These are phyloP conservation scores for Annulohypoxylon bovei DNA, from an alignment of 495 filamentous ascomycete genomes.

Conservation along the genomic window DNA sequence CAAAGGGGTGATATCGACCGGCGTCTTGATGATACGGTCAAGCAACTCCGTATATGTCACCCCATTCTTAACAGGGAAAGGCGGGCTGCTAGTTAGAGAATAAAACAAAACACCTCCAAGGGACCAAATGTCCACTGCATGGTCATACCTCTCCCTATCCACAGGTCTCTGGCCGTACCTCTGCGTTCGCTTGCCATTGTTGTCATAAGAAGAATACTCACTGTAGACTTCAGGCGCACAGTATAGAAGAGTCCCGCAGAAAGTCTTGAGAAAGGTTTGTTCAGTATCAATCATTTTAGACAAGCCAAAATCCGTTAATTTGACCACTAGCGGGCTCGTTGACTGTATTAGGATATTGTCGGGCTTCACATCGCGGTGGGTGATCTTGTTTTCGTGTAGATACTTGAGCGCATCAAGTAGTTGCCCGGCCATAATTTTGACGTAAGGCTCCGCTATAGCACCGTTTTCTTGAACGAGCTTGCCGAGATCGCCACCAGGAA, in stretches of 20 bases:
- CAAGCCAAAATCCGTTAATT: conserved; percentile 94
- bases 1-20: conserved; percentile 70
- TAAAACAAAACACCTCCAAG: conserved; percentile 90
- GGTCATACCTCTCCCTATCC: conserved; percentile 73
- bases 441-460: conserved; percentile 72
- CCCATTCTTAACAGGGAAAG: conserved; percentile 73
- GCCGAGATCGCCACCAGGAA: conserved; percentile 86
- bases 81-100: conserved; percentile 75
- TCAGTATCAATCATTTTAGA: conserved; percentile 90
- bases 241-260: conserved; percentile 94
- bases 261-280: conserved; percentile 92
- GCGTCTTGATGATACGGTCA: conserved; percentile 80
- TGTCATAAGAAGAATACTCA: conserved; percentile 72
- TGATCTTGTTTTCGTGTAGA: conserved; percentile 85
- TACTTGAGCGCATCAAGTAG: conserved; percentile 86
- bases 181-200: conserved; percentile 54
- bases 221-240: conserved; percentile 97
- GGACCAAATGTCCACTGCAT: conserved; percentile 95
- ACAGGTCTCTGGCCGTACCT: conserved; percentile 49
- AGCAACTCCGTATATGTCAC: conserved; percentile 70
- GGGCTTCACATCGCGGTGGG: conserved; percentile 96
- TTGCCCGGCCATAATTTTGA: conserved; percentile 76
- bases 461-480: conserved; percentile 69
- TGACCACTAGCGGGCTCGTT: conserved; percentile 77
- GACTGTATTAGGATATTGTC: conserved; percentile 92